Evolutionary conservation across 2,329 filamentous ascomycete genomes (phyloP).

Genomic region (Ophioceras dolichostomum): DNA sequence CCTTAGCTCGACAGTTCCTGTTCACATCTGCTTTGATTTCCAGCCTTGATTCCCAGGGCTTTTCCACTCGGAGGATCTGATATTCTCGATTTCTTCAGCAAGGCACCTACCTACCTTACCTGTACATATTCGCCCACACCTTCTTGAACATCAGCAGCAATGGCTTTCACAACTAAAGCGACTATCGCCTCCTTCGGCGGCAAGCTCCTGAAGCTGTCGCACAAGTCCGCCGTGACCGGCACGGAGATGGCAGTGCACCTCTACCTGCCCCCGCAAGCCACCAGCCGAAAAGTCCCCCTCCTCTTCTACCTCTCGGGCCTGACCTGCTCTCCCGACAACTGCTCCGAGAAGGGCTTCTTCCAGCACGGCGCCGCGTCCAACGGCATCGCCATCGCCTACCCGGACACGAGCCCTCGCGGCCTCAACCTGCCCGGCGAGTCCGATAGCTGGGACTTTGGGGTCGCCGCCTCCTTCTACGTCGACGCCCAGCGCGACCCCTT

Average conservation of each 20-base stretch:
- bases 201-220: slow-evolving; percentile 86
- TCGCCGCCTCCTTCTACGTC: slow-evolving; percentile 88
- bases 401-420: slow-evolving; percentile 87
- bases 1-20: no score
- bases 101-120: no score
- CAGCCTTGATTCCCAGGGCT: no score
- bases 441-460: slow-evolving; percentile 83
- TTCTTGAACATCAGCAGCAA: no score
- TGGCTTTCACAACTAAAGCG: slow-evolving; percentile 82
- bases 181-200: slow-evolving; percentile 88
- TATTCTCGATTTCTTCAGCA: no score
- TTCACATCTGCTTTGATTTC: no score
- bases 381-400: slow-evolving; percentile 87
- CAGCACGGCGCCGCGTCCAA: slow-evolving; percentile 67
- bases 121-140: no score
- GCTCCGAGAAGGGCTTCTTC: slow-evolving; percentile 77
- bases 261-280: slow-evolving; percentile 68
- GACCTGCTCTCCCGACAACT: slow-evolving; percentile 88
- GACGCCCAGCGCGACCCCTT: slow-evolving; percentile 71
- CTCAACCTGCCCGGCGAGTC: slow-evolving; percentile 73
- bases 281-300: slow-evolving; percentile 58
- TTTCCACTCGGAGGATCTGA: no score
- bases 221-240: slow-evolving; percentile 64
- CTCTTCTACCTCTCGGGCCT: slow-evolving; percentile 89
- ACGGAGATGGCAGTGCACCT: slow-evolving; percentile 91